phyloP scores from a whole-genome alignment of 108 stramenopile species.

The Parietichytrium sp. region DNA sequence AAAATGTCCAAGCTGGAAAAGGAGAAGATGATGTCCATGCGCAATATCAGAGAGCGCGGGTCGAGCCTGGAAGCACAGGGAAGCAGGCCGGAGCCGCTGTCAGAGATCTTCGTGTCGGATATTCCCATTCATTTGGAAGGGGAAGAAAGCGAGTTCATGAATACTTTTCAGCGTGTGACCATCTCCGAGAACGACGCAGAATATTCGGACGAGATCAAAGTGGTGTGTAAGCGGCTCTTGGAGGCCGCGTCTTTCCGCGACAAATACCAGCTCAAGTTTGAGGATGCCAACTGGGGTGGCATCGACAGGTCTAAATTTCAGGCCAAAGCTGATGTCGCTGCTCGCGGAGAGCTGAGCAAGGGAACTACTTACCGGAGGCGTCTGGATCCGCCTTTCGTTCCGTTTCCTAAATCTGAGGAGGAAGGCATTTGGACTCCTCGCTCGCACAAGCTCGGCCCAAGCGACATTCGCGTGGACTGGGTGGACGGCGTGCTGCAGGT shows the following conservation, averaged over 20 bases:
- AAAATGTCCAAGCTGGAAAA: no score
- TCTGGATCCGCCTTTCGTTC: constrained; percentile 24
- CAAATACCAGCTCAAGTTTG: constrained; percentile 20
- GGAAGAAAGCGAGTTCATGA: constrained; percentile 2
- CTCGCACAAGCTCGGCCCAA: constrained; percentile 2
- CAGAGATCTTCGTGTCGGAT: constrained; percentile 27
- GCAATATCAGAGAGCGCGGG: no score
- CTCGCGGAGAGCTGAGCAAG: background rate
- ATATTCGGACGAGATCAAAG: background rate
- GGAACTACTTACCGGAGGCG: background rate
- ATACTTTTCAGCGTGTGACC: constrained; percentile 14
- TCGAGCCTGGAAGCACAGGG: no score
- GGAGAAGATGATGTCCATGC: no score
- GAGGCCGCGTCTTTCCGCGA: background rate
- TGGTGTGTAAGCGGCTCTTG: constrained; percentile 11
- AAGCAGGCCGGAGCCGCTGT: background rate
- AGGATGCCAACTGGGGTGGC: background rate
- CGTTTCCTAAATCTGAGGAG: constrained; percentile 2
- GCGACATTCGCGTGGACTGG: background rate
- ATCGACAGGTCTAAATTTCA: background rate
- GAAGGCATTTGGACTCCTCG: background rate
- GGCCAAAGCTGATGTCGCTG: background rate
- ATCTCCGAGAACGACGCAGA: constrained; percentile 1
- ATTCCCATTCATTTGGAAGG: constrained; percentile 14
- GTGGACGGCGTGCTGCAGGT: constrained; percentile 16